Percentiles rank a stretch among this genome's conserved stretches.
Conservation (phyloP, 2,329 filamentous ascomycete species). For the Penicillium corylophilum region DNA sequence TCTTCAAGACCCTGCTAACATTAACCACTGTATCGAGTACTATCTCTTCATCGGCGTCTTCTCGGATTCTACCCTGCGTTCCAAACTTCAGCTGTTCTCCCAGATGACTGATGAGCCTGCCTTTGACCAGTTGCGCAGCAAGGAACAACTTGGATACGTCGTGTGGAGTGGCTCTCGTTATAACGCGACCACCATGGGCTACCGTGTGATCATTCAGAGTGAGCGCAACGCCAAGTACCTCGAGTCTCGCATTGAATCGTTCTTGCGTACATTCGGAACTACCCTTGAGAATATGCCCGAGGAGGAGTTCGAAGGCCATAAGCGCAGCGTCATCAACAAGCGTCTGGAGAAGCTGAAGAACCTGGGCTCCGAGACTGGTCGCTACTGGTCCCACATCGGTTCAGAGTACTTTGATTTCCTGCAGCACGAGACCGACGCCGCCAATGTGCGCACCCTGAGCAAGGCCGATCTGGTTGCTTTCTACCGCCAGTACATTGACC, state of each 20-base stretch:
- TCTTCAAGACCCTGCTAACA: constrained; percentile 81
- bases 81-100: constrained; percentile 76
- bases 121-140: constrained; percentile 92
- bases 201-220: constrained; percentile 89
- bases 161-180: constrained; percentile 78
- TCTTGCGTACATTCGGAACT: constrained; percentile 67
- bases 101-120: constrained; percentile 91
- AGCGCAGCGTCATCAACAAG: constrained; percentile 83
- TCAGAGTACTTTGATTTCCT: constrained; percentile 89
- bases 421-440: constrained; percentile 75
- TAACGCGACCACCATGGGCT: constrained; percentile 75
- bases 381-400: constrained; percentile 82
- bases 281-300: constrained; percentile 74
- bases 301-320: constrained; percentile 84
- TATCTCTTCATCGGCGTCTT: constrained; percentile 69
- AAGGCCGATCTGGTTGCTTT: constrained; percentile 80
- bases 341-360: constrained; percentile 91
- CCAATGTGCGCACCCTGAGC: constrained; percentile 68
- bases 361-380: constrained; percentile 74
- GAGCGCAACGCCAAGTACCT: constrained; percentile 82
- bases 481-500: constrained; percentile 72
- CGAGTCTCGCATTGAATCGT: constrained; percentile 82
- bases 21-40: constrained; percentile 84
- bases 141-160: constrained; percentile 96
- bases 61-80: constrained; percentile 66